Evolutionary conservation across 257 asterid species (phyloP).

Genomic region (Scutellaria baicalensis): DNA sequence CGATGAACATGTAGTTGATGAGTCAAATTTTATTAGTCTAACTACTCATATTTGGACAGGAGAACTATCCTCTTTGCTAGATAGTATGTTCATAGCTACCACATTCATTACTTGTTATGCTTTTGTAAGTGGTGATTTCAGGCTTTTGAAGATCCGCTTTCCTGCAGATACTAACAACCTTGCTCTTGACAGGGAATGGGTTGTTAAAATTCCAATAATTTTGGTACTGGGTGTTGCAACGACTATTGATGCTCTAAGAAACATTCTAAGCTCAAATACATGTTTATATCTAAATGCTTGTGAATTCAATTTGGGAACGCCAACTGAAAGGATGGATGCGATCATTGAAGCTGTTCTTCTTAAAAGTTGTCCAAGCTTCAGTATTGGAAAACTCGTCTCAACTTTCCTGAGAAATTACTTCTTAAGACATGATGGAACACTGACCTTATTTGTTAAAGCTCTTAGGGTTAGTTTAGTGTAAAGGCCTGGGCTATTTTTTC

Average conservation of each 20-base stretch:
- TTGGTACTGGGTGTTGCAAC: conserved; percentile 89
- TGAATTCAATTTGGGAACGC: conserved; percentile 66
- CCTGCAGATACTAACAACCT: conserved; percentile 14
- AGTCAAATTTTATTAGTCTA: not conserved
- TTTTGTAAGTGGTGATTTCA: not conserved
- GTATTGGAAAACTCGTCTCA: conserved; percentile 63
- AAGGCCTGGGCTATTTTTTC: not conserved
- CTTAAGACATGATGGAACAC: conserved; percentile 85
- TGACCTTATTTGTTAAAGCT: conserved; percentile 75
- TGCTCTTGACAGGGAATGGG: conserved; percentile 78
- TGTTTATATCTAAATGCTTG: conserved; percentile 47
- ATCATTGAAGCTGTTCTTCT: conserved; percentile 67
- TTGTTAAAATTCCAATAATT: conserved; percentile 63
- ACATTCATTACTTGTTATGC: not conserved
- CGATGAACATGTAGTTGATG: not conserved
- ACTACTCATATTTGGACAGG: not conserved
- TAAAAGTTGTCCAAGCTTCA: conserved; percentile 47
- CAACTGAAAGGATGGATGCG: conserved; percentile 82
- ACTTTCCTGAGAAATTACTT: conserved; percentile 71
- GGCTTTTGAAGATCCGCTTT: conserved; percentile 6
- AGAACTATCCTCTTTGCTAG: not conserved
- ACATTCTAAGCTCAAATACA: conserved; percentile 45
- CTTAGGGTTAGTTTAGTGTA: conserved; percentile 58
- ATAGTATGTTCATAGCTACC: not conserved
- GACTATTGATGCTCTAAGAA: conserved; percentile 56